These are phyloP conservation scores for Fragaria iinumae DNA, from an alignment of 306 rosid genomes.

Conservation along the genomic window DNA sequence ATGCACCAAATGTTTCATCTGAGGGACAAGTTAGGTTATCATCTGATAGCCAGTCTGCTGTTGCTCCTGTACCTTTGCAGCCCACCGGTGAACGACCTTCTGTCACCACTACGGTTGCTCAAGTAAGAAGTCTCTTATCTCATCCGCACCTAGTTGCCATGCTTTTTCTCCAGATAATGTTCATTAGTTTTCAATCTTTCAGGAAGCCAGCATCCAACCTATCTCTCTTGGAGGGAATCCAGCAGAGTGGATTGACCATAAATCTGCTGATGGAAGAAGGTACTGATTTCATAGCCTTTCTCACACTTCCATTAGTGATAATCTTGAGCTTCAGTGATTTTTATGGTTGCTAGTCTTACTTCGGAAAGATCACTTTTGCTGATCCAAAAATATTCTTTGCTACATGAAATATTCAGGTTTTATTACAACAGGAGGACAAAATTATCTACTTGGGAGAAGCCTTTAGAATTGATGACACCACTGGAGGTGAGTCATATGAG, in stretches of 20 bases:
- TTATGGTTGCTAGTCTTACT: slow-evolving; percentile 9
- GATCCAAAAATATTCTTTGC: not conserved
- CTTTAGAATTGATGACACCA: slow-evolving; percentile 81
- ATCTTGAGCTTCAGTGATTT: slow-evolving; percentile 3
- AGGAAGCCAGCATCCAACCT: slow-evolving; percentile 49
- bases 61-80: slow-evolving; percentile 43
- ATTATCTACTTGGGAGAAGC: slow-evolving; percentile 94
- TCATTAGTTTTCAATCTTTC: slow-evolving; percentile 24
- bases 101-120: slow-evolving; percentile 39
- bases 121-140: slow-evolving; percentile 38
- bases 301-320: not conserved
- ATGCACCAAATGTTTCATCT: slow-evolving; percentile 46
- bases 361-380: not conserved
- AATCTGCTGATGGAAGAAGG: slow-evolving; percentile 83
- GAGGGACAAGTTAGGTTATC: slow-evolving; percentile 33
- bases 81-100: slow-evolving; percentile 49
- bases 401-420: slow-evolving; percentile 49
- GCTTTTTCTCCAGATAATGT: slow-evolving; percentile 2
- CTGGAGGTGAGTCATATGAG: slow-evolving; percentile 69
- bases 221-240: slow-evolving; percentile 37
- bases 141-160: not conserved
- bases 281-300: slow-evolving; percentile 31
- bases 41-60: slow-evolving; percentile 42
- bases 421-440: slow-evolving; percentile 79
- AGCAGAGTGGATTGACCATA: slow-evolving; percentile 86